Percentiles rank a stretch among this genome's conserved stretches.
These are phyloP conservation scores for Malassezia nana DNA, from an alignment of 1,284 basidiomycete species.

Conservation along the genomic window DNA sequence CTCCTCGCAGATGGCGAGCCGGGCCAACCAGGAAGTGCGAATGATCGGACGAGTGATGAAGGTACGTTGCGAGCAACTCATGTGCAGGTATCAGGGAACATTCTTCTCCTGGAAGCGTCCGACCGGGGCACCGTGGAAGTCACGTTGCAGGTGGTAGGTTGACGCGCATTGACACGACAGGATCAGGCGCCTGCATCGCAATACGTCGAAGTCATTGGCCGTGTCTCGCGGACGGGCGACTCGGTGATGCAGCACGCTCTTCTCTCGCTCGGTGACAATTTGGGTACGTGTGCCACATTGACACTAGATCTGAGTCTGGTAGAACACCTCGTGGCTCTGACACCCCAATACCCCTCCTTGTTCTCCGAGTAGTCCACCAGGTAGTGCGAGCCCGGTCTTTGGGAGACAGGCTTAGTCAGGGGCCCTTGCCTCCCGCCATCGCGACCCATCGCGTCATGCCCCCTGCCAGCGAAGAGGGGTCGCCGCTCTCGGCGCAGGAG, in stretches of 20 bases:
- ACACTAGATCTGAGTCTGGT: conserved; percentile 27
- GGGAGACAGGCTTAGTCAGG: not conserved
- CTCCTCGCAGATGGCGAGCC: conserved; percentile 29
- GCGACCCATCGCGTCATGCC: too few species aligned
- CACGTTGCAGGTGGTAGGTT: conserved; percentile 21
- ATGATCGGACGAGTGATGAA: conserved; percentile 37
- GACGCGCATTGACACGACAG: not conserved
- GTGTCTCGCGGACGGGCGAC: conserved; percentile 32
- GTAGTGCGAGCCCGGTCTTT: not conserved
- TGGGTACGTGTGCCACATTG: conserved; percentile 21
- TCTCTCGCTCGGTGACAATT: conserved; percentile 24
- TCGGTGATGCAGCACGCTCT: conserved; percentile 17
- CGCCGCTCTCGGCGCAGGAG: not conserved
- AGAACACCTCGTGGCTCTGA: conserved; percentile 31
- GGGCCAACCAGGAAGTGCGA: conserved; percentile 29
- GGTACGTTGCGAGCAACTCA: conserved; percentile 17
- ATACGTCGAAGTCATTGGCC: conserved; percentile 43
- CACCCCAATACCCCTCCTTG: conserved; percentile 25
- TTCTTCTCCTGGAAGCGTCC: conserved; percentile 33
- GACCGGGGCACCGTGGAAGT: conserved; percentile 41
- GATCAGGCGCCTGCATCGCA: conserved; percentile 8
- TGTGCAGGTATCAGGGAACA: conserved; percentile 24
- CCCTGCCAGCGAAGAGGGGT: not conserved
- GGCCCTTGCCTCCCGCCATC: not conserved
- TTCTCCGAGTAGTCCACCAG: conserved; percentile 16